phyloP scores from a whole-genome alignment of 352 stramenopile species.

The Pythium insidiosum region DNA sequence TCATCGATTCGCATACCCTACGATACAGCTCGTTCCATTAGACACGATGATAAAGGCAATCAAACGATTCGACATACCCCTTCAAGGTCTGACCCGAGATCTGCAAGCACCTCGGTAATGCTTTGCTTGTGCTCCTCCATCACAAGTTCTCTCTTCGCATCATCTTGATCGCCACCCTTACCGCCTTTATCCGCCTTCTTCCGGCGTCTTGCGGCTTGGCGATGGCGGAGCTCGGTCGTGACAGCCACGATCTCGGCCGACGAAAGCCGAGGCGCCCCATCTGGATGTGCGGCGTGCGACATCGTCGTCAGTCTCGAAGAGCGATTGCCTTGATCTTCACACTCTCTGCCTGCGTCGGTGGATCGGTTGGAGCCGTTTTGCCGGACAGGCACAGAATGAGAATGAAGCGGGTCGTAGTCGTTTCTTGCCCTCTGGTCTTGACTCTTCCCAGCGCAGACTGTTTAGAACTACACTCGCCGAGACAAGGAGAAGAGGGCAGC shows the following conservation, averaged over 20 bases:
- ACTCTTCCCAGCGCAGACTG: no score
- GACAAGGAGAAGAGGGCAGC: no score
- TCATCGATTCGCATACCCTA: conserved; percentile 58
- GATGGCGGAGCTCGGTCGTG: conserved; percentile 71
- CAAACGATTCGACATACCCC: conserved; percentile 27
- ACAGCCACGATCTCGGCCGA: conserved; percentile 81
- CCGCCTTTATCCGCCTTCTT: conserved; percentile 29
- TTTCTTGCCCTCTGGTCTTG: no score
- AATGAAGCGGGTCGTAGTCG: no score
- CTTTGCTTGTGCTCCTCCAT: conserved; percentile 80
- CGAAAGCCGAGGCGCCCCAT: conserved; percentile 37
- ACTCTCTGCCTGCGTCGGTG: no score
- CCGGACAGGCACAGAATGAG: no score
- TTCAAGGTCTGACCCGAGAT: conserved; percentile 40
- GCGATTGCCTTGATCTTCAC: no score
- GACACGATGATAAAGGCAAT: no score
- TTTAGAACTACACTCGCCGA: no score
- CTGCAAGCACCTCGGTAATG: conserved; percentile 50
- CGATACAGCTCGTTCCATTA: no score
- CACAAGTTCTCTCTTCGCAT: conserved; percentile 73
- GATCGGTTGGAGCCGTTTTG: no score
- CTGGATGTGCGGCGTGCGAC: conserved; percentile 9
- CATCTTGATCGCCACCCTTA: conserved; percentile 35
- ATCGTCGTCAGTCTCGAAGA: no score
- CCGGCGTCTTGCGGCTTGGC: conserved; percentile 30